Conservation (phyloP, 441 rosid genomes). For the Capsella rubella region DNA sequence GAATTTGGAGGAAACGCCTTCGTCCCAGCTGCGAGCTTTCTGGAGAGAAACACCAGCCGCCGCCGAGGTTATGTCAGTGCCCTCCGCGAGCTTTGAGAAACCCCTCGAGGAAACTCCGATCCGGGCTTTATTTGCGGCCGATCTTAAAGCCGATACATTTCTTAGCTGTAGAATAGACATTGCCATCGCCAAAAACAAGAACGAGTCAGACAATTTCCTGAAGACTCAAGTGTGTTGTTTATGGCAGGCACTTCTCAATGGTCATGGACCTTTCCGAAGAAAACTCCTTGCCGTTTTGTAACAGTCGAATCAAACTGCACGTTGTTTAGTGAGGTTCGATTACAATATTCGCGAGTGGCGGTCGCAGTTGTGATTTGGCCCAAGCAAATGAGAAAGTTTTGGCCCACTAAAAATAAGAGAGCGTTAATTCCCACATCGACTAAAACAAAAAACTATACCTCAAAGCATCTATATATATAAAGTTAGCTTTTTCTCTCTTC, state of each 20-base stretch:
- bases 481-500: too few species aligned
- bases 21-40: conserved; percentile 90
- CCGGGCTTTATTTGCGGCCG: conserved; percentile 44
- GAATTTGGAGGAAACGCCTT: conserved; percentile 82
- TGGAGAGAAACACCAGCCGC: conserved; percentile 86
- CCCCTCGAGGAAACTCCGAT: conserved; percentile 50
- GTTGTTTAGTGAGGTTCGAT: conserved; percentile 1
- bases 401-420: too few species aligned
- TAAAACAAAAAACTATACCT: too few species aligned
- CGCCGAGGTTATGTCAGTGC: conserved; percentile 67
- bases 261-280: background rate
- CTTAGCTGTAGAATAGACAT: conserved; percentile 56
- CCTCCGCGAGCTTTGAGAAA: conserved; percentile 71
- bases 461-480: too few species aligned
- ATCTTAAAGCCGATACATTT: conserved; percentile 45
- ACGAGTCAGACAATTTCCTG: background rate
- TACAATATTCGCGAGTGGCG: too few species aligned
- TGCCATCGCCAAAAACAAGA: conserved; percentile 54
- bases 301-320: conserved; percentile 7
- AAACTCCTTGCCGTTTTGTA: conserved; percentile 27
- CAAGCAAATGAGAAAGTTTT: too few species aligned
- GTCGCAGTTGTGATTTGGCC: too few species aligned
- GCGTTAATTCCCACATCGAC: too few species aligned
- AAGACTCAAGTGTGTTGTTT: background rate
- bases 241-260: background rate